Conservation (phyloP, 345 rosid species). For the Lagerstroemia speciosa region DNA sequence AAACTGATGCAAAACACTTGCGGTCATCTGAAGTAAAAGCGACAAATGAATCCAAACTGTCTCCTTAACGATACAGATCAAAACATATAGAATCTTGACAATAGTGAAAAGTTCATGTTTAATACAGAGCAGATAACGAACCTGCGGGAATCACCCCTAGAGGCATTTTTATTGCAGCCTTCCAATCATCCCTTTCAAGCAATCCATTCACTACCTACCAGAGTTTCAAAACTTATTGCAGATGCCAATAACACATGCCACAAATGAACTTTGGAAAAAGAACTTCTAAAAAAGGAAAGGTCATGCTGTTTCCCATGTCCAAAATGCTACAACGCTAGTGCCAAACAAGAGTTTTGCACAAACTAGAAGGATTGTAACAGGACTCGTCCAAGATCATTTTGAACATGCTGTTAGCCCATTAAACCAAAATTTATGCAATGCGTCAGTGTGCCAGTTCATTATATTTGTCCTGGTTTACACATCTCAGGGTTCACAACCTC, state of each 20-base stretch:
- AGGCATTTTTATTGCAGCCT: slow-evolving; percentile 61
- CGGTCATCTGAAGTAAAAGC: neutral
- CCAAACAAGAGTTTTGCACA: neutral
- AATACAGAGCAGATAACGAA: slow-evolving; percentile 16
- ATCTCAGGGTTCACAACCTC: too few species aligned
- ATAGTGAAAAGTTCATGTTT: neutral
- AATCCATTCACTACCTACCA: slow-evolving; percentile 97
- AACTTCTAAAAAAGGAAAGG: neutral
- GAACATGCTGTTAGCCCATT: too few species aligned
- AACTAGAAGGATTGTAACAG: too few species aligned
- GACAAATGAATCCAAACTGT: neutral
- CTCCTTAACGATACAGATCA: neutral
- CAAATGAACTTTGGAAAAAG: neutral
- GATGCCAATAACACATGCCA: slow-evolving; percentile 4
- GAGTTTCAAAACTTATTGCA: slow-evolving; percentile 23
- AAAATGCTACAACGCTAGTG: neutral
- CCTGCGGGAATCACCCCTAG: slow-evolving; percentile 92
- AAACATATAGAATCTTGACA: neutral
- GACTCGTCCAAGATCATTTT: too few species aligned
- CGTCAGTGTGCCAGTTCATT: too few species aligned
- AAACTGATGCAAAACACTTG: neutral
- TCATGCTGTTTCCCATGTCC: neutral
- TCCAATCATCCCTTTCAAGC: slow-evolving; percentile 88
- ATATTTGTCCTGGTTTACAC: too few species aligned
- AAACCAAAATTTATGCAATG: too few species aligned